Evolutionary conservation across 805 yeast genomes (phyloP).

Genomic region (Dipodascopsis uninucleata): DNA sequence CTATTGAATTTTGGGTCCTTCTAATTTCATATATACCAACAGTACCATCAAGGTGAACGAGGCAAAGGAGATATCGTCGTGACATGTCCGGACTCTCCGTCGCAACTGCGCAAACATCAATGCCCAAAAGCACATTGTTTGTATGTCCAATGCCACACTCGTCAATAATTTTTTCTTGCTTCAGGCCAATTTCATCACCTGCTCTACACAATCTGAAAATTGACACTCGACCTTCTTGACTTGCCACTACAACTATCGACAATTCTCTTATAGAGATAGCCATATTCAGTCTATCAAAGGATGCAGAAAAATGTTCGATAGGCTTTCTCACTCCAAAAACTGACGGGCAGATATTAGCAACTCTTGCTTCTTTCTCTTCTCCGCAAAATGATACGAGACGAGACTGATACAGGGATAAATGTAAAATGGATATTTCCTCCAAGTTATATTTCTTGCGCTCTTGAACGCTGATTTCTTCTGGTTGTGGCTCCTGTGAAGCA

Average conservation of each 20-base stretch:
- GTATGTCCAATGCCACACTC: neutral
- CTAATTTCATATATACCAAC: slow-evolving; percentile 17
- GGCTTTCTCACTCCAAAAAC: slow-evolving; percentile 19
- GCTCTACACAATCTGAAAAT: slow-evolving; percentile 19
- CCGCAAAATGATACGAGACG: slow-evolving; percentile 12
- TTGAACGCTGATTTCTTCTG: neutral
- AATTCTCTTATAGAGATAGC: slow-evolving; percentile 13
- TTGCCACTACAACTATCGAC: slow-evolving; percentile 14
- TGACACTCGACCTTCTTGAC: slow-evolving; percentile 18
- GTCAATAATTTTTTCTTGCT: slow-evolving; percentile 18
- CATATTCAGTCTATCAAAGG: slow-evolving; percentile 14
- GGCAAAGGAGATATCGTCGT: slow-evolving; percentile 13
- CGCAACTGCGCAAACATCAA: slow-evolving; percentile 2
- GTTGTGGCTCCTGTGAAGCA: too few species aligned
- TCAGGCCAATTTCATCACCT: slow-evolving; percentile 10
- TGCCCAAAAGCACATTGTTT: slow-evolving; percentile 14
- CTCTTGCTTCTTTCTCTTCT: slow-evolving; percentile 4
- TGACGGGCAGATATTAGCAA: slow-evolving; percentile 19
- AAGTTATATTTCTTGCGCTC: slow-evolving; percentile 1
- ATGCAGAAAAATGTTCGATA: slow-evolving; percentile 18
- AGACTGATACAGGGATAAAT: slow-evolving; percentile 17
- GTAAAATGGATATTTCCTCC: slow-evolving; percentile 10
- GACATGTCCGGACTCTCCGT: neutral
- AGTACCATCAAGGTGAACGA: slow-evolving; percentile 13
- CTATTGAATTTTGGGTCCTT: too few species aligned